Conservation (phyloP, 148 eudicot genomes). For the Bassia scoparia region DNA sequence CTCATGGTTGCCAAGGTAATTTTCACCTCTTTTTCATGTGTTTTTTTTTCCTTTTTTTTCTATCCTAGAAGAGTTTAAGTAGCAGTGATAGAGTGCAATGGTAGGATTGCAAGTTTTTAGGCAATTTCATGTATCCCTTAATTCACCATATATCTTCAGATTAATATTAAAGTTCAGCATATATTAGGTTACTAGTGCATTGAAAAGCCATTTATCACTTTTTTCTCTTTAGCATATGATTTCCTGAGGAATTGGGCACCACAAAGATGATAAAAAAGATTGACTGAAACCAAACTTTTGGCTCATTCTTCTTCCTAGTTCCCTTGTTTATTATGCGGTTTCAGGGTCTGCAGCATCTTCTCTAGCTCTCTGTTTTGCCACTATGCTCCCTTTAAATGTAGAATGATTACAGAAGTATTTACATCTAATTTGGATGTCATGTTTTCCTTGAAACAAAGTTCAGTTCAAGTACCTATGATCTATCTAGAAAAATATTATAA, state of each 20-base stretch:
- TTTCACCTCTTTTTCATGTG: neutral
- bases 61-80: neutral
- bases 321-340: too few species aligned
- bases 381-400: neutral
- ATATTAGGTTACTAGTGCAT: too few species aligned
- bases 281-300: neutral
- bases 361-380: neutral
- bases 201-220: too few species aligned
- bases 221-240: neutral
- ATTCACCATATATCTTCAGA: neutral
- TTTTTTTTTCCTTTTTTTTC: neutral
- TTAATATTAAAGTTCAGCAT: neutral
- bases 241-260: neutral
- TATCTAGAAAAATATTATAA: neutral
- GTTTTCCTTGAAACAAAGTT: neutral
- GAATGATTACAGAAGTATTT: neutral
- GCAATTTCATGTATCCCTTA: neutral
- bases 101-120: neutral
- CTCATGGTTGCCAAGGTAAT: conserved; percentile 14
- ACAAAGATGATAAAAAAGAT: neutral
- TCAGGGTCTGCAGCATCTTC: neutral
- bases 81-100: neutral
- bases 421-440: neutral
- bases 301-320: neutral
- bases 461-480: neutral